Evolutionary conservation across 2,329 filamentous ascomycete species (phyloP).

Genomic region (Harringtonia lauricola): DNA sequence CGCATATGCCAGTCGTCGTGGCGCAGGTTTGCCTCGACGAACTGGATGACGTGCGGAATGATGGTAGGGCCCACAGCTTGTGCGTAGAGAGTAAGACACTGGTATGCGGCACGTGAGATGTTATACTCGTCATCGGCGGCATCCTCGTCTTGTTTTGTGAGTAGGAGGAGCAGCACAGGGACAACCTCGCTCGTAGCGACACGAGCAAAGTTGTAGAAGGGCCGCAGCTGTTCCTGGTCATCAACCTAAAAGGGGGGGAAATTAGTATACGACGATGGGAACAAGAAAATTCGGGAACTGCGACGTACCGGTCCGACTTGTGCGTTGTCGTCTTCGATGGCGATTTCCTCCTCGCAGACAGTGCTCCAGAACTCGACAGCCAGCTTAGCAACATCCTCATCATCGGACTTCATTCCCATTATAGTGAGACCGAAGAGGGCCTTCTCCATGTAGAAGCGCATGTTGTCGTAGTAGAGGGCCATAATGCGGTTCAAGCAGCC

Average conservation of each 20-base stretch:
- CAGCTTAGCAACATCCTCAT: conserved; percentile 96
- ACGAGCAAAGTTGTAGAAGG: conserved; percentile 91
- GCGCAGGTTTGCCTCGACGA: conserved; percentile 85
- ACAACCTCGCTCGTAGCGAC: conserved; percentile 92
- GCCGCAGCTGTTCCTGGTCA: conserved; percentile 67
- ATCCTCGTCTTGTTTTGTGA: conserved; percentile 97
- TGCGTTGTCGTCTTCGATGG: conserved; percentile 93
- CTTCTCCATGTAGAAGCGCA: conserved; percentile 99
- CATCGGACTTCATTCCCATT: conserved; percentile 94
- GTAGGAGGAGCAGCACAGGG: conserved; percentile 74
- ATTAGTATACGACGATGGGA: too few relatives aligned
- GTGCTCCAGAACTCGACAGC: conserved; percentile 99
- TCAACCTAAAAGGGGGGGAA: conserved; percentile 40
- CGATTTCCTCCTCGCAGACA: conserved; percentile 98
- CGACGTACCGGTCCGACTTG: conserved; percentile 38
- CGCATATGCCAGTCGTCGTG: conserved; percentile 89
- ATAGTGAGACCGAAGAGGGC: conserved; percentile 95
- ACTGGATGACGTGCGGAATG: conserved; percentile 75
- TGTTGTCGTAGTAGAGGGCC: conserved; percentile 98
- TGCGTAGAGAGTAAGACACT: conserved; percentile 90
- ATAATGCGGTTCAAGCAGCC: conserved; percentile 98
- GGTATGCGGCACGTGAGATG: conserved; percentile 85
- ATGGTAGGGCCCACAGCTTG: conserved; percentile 81
- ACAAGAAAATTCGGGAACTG: neutral
- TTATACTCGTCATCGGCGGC: conserved; percentile 97